Evolutionary conservation across 1,284 basidiomycete genomes (phyloP), one percentile per base, ranked within the genome.

Genomic region (Uromyces viciae-fabae): DNA sequence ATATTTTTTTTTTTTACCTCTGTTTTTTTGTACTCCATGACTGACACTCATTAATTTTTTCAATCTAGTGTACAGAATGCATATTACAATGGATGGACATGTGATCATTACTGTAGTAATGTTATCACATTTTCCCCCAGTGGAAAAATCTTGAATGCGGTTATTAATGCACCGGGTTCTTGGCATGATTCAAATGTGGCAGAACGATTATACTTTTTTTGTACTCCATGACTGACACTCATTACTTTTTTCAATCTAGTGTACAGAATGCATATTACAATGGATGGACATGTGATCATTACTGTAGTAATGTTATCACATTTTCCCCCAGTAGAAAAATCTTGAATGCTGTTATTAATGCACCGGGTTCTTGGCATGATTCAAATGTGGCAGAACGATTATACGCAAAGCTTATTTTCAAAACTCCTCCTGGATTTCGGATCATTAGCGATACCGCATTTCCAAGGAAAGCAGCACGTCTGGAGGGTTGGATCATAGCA

Each of bases 181-280:
- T n/a, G n/a, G n/a, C n/a, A n/a, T n/a, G n/a, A n/a, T n/a, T n/a
- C n/a, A n/a, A n/a, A n/a, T n/a, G n/a, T n/a, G n/a, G n/a, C n/a
- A n/a, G n/a, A n/a, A n/a, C n/a, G n/a, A n/a, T n/a, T n/a, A n/a
- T n/a, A n/a, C n/a, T n/a, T n/a, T n/a, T n/a, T n/a, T n/a, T n/a
- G n/a, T n/a, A n/a, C n/a, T n/a, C n/a, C n/a, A n/a, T n/a, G n/a
- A n/a, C n/a, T n/a, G n/a, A n/a, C n/a, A n/a, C n/a, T n/a, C n/a
- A n/a, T n/a, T n/a, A n/a, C n/a, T n/a, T n/a, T n/a, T n/a, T n/a
- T n/a, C n/a, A 49, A 49, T 49, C 11, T 22, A 68, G 66, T 8
- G 14, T 68, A 25, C 66, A 68, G 42, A 68, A 68, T n/a, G 40
- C 40, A 5, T 68, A 68, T n/a, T 68, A 68, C n/a, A 68, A 68